Evolutionary conservation across 371 early-diverging fungal genomes (phyloP).

Genomic region (Syncephalastrum contaminatum): DNA sequence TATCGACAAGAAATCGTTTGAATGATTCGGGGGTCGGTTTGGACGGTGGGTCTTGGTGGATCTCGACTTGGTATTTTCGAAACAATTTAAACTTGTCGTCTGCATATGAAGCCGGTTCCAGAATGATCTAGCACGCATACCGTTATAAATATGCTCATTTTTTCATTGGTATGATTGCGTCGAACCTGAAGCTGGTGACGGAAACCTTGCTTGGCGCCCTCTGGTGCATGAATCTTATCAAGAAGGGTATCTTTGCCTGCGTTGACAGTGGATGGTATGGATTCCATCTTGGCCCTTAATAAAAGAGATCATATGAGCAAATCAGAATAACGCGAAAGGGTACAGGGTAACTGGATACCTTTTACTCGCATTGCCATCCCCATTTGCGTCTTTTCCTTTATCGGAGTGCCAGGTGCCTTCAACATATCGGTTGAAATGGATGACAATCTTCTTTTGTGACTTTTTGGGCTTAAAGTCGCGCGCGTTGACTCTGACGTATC

Average conservation of each 20-base stretch:
- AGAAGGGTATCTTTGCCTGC: conserved; percentile 6
- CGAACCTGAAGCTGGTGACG: conserved; percentile 14
- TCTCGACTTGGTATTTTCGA: conserved; percentile 71
- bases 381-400: conserved; percentile 9
- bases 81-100: conserved; percentile 78
- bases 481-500: conserved; percentile 46
- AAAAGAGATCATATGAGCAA: no score
- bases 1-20: conserved; percentile 71
- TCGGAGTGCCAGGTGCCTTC: conserved; percentile 35
- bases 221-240: conserved; percentile 9
- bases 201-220: neutral
- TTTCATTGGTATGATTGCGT: neutral
- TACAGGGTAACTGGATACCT: neutral
- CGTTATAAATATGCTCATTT: neutral
- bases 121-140: conserved; percentile 34
- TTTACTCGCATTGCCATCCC: conserved; percentile 15
- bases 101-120: conserved; percentile 67
- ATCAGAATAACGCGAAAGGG: no score
- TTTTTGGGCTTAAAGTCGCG: conserved; percentile 53
- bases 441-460: conserved; percentile 69
- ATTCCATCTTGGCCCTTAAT: no score
- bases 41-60: conserved; percentile 75
- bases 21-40: conserved; percentile 56
- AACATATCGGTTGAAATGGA: conserved; percentile 57
- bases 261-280: conserved; percentile 8